Conservation (phyloP, 2,329 filamentous ascomycete genomes). For the Colletotrichum eremochloae region DNA sequence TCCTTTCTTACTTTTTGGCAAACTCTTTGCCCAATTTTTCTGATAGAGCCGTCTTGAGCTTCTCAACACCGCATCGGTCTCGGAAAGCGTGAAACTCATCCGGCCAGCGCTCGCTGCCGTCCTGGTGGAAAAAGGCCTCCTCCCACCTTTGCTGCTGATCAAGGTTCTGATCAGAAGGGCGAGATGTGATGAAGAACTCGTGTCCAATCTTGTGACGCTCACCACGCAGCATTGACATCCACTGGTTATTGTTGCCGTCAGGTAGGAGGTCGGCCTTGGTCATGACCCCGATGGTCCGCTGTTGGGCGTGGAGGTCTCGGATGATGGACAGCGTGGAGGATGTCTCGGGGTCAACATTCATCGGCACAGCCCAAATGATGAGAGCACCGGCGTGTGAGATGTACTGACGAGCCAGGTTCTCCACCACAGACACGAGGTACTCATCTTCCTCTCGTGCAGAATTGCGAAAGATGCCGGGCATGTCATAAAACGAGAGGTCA, state of each 20-base stretch:
- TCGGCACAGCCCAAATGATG: conserved; percentile 81
- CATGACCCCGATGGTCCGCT: conserved; percentile 79
- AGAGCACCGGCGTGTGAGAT: conserved; percentile 78
- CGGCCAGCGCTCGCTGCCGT: conserved; percentile 60
- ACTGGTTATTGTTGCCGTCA: conserved; percentile 66
- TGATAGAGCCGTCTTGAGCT: conserved; percentile 66
- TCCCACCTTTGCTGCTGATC: conserved; percentile 67
- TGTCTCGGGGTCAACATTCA: conserved; percentile 83
- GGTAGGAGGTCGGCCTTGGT: conserved; percentile 86
- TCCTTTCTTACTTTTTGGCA: conserved; percentile 59
- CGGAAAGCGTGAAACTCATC: conserved; percentile 60
- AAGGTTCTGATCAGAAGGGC: conserved; percentile 69
- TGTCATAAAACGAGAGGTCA: conserved; percentile 84
- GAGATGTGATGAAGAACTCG: conserved; percentile 85
- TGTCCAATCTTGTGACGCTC: conserved; percentile 74
- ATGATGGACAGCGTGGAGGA: conserved; percentile 79
- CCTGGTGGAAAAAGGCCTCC: conserved; percentile 63
- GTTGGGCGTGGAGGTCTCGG: conserved; percentile 65
- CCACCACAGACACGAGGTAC: conserved; percentile 79
- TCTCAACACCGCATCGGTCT: conserved; percentile 66
- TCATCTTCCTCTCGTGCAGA: conserved; percentile 73
- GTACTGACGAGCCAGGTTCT: conserved; percentile 78
- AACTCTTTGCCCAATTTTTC: conserved; percentile 67
- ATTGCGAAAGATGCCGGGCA: conserved; percentile 85
- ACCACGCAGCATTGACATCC: conserved; percentile 73